A percentile compares a stretch with the other conserved stretches of the same genome.
Evolutionary conservation across 2,329 filamentous ascomycete genomes (phyloP).

Genomic region (Fusarium pseudonygamai): DNA sequence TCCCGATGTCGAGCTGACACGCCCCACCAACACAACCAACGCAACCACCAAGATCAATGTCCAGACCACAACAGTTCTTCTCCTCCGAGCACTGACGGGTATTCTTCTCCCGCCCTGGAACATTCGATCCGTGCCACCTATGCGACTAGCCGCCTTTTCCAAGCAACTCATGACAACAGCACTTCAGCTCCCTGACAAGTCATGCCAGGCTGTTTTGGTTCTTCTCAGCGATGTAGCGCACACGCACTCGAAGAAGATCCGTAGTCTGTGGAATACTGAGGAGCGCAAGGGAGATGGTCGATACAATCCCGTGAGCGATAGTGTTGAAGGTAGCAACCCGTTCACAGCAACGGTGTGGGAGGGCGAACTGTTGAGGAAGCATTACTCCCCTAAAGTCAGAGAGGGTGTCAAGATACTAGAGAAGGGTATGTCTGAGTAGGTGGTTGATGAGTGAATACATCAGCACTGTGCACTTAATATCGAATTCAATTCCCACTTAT

Average conservation of each 20-base stretch:
- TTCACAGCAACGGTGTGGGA: conserved; percentile 94
- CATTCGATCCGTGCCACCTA: conserved; percentile 78
- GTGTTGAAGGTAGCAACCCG: conserved; percentile 87
- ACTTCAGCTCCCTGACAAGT: conserved; percentile 91
- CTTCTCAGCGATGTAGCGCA: conserved; percentile 82
- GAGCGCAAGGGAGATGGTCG: conserved; percentile 91
- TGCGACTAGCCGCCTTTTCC: conserved; percentile 88
- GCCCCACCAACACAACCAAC: conserved; percentile 52
- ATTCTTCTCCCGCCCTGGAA: conserved; percentile 81
- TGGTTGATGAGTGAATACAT: neutral
- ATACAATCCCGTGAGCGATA: conserved; percentile 77
- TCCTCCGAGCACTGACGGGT: conserved; percentile 85
- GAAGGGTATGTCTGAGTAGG: conserved; percentile 63
- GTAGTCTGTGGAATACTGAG: conserved; percentile 92
- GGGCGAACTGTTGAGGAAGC: conserved; percentile 82
- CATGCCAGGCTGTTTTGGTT: conserved; percentile 79
- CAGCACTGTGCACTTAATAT: neutral
- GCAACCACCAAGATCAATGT: conserved; percentile 81
- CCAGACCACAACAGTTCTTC: conserved; percentile 91
- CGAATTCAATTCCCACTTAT: neutral
- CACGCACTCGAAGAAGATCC: conserved; percentile 83
- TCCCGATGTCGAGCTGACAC: conserved; percentile 84
- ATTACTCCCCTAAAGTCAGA: conserved; percentile 87
- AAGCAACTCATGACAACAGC: conserved; percentile 88
- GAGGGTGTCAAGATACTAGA: conserved; percentile 77